These are phyloP conservation scores for Tilletia setariae DNA, from an alignment of 1,284 basidiomycete genomes.

Conservation along the genomic window DNA sequence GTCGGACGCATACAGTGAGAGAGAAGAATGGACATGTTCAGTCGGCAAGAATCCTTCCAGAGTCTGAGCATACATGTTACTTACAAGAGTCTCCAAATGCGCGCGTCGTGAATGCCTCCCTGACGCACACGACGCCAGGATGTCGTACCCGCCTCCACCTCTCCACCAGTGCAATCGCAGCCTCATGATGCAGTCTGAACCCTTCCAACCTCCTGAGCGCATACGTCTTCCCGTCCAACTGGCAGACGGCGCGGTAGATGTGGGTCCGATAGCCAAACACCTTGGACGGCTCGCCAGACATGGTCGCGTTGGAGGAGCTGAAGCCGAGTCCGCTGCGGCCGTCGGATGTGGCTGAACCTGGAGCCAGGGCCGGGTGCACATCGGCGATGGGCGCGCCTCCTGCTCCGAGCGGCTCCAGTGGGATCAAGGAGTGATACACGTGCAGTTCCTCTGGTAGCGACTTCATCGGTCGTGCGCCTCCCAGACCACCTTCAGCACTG, in stretches of 20 bases:
- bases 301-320: constrained; percentile 27
- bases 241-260: constrained; percentile 77
- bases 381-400: not conserved
- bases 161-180: constrained; percentile 79
- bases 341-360: not conserved
- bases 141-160: constrained; percentile 82
- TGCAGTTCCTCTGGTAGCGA: constrained; percentile 81
- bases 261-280: constrained; percentile 66
- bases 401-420: constrained; percentile 63
- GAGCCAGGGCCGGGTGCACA: constrained; percentile 10
- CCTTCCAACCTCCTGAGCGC: constrained; percentile 80
- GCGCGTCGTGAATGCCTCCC: constrained; percentile 92
- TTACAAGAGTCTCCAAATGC: constrained; percentile 87
- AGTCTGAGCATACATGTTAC: no score
- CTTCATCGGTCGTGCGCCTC: not conserved
- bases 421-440: constrained; percentile 82
- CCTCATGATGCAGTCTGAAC: constrained; percentile 68
- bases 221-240: constrained; percentile 75
- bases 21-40: not conserved
- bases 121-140: constrained; percentile 78
- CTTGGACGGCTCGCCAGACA: constrained; percentile 45
- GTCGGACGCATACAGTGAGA: constrained; percentile 56
- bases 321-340: not conserved
- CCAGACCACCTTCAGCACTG: constrained; percentile 56
- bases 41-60: no score